phyloP scores from a whole-genome alignment of 2,329 filamentous ascomycete genomes.

The Stemphylium vesicarium region DNA sequence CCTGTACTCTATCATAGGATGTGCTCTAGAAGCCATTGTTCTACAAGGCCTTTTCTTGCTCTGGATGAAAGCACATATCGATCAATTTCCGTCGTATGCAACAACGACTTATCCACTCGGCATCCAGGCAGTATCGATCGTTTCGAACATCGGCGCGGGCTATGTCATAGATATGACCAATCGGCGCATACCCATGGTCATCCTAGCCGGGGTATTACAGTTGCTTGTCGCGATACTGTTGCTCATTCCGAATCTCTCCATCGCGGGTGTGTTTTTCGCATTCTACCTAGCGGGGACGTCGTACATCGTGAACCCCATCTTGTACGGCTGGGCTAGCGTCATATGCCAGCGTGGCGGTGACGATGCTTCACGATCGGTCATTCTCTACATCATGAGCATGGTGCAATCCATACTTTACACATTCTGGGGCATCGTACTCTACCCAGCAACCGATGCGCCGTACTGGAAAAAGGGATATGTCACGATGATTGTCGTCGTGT shows the following conservation, averaged over 20 bases:
- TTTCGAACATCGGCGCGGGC: conserved; percentile 53
- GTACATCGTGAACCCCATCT: conserved; percentile 51
- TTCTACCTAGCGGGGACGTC: conserved; percentile 50
- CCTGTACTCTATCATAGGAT: conserved; percentile 47
- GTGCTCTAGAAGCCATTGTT: conserved; percentile 46
- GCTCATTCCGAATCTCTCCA: conserved; percentile 41
- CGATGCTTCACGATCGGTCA: conserved; percentile 51
- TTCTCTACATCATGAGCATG: conserved; percentile 52
- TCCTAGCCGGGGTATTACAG: conserved; percentile 44
- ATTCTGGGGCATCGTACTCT: conserved; percentile 55
- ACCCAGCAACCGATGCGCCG: conserved; percentile 52
- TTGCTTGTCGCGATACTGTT: conserved; percentile 43
- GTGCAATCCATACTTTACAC: conserved; percentile 52
- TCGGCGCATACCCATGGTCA: conserved; percentile 44
- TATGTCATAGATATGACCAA: conserved; percentile 49
- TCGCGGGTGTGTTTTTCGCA: conserved; percentile 46
- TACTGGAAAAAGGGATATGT: conserved; percentile 52
- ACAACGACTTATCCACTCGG: conserved; percentile 65
- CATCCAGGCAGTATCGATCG: conserved; percentile 63
- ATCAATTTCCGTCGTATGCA: conserved; percentile 50
- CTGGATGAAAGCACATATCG: conserved; percentile 32
- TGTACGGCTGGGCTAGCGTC: conserved; percentile 51
- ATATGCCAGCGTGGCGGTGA: conserved; percentile 50
- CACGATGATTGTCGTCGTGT: conserved; percentile 43
- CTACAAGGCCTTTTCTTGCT: conserved; percentile 34